Evolutionary conservation across 2,329 filamentous ascomycete genomes (phyloP).

Genomic region (Nannizziopsis barbatae): DNA sequence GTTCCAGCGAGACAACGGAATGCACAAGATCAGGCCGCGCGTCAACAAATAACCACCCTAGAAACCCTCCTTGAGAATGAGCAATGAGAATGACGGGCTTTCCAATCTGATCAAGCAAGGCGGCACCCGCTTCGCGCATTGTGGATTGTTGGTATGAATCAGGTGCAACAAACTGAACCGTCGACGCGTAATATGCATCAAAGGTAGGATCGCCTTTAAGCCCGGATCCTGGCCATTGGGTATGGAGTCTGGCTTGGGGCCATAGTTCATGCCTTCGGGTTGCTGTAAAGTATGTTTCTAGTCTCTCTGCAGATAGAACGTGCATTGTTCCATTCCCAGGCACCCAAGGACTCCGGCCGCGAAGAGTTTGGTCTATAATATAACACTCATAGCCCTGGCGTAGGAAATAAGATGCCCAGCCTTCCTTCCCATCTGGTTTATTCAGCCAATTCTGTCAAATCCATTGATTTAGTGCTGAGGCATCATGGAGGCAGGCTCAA

Average conservation of each 20-base stretch:
- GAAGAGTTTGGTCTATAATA: constrained; percentile 28
- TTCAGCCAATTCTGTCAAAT: constrained; percentile 29
- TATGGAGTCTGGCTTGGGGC: constrained; percentile 31
- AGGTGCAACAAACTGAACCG: constrained; percentile 31
- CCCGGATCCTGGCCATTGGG: constrained; percentile 32
- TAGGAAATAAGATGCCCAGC: constrained; percentile 38
- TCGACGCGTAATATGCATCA: constrained; percentile 24
- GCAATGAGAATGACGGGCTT: constrained; percentile 28
- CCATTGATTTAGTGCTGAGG: not conserved
- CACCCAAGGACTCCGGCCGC: constrained; percentile 21
- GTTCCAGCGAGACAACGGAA: constrained; percentile 44
- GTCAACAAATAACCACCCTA: constrained; percentile 40
- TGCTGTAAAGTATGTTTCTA: constrained; percentile 20
- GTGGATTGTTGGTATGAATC: constrained; percentile 21
- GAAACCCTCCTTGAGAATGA: constrained; percentile 41
- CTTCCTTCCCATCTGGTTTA: constrained; percentile 35
- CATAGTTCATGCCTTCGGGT: constrained; percentile 15
- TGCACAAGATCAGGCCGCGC: constrained; percentile 38
- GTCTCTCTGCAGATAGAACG: constrained; percentile 11
- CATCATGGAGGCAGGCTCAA: not conserved
- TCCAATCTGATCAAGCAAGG: constrained; percentile 21
- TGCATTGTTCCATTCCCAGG: constrained; percentile 12
- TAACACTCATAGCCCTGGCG: constrained; percentile 35
- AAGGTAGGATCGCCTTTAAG: constrained; percentile 23
- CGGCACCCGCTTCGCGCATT: constrained; percentile 29